phyloP scores from a whole-genome alignment of 768 basidiomycete genomes.

The Hericium rajendrae region DNA sequence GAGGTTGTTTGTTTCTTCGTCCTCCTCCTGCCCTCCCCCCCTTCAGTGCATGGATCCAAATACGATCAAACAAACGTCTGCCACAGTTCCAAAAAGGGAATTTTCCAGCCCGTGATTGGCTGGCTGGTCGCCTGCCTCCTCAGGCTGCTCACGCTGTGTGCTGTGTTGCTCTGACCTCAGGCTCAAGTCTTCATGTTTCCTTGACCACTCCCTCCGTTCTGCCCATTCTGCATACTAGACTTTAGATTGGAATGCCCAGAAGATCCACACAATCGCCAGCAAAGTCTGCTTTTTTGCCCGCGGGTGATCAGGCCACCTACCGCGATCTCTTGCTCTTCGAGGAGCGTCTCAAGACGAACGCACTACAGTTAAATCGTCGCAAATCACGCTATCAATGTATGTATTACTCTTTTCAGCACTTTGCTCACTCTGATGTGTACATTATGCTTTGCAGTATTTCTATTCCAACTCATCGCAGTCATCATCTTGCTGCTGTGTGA shows the following conservation, averaged over 20 bases:
- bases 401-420: neutral
- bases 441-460: constrained; percentile 47
- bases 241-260: constrained; percentile 18
- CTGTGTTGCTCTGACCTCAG: no score
- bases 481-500: constrained; percentile 69
- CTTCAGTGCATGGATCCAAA: neutral
- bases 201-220: neutral
- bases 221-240: neutral
- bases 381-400: constrained; percentile 80
- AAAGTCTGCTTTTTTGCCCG: constrained; percentile 40
- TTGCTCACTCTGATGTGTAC: neutral
- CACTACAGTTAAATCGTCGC: constrained; percentile 65
- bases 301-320: constrained; percentile 72
- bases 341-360: constrained; percentile 92
- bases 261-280: constrained; percentile 20
- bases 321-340: constrained; percentile 88
- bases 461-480: constrained; percentile 54
- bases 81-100: neutral
- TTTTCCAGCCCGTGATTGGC: neutral
- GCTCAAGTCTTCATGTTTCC: neutral
- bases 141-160: neutral
- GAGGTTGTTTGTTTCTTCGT: no score
- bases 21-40: no score
- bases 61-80: neutral
- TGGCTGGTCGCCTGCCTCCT: neutral